Base-by-base conservation (phyloP, 2,329 filamentous ascomycete genomes). In the Bipolaris sorokiniana region DNA sequence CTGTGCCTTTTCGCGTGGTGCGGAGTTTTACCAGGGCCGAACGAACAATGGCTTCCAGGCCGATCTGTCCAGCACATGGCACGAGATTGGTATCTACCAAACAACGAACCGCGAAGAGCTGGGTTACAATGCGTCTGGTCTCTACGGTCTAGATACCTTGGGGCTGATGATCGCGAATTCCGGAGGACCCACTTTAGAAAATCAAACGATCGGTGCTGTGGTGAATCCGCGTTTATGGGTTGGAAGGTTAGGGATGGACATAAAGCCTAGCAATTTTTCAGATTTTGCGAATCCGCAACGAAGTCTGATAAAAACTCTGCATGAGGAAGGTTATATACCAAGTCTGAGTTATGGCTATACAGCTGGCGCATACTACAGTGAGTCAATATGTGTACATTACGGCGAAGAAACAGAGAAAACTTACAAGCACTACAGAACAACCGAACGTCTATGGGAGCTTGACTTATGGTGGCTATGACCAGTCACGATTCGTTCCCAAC, bases 191-290 rank as follows among this genome's bases (percentile, higher is more conserved):
- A 62, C 53, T 3, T 26, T 65, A 3, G 11, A 37, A 11, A 56
- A 49, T 33, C 57, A 63, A 37, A 50, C 63, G 5, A 45, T 68
- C 22, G 62, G 54, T 5, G 59, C 48, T 7, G 40, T 68, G 13
- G 60, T 57, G 7, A 58, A 62, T 15, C 38, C 53, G 15, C 48
- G 55, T 3, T 48, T 67, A 10, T 68, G 57, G 42, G 50, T 68
- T 18, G 66, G 66, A 3, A 47, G 58, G 28, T 71, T 81, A 33
- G 79, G 79, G 3, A 42, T 81, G 60, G 77, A 78, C 44, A 73
- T 77, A 1, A 79, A 80, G 57, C 76, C 80, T 2, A 78, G 77
- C n/a, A 82, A 46, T 5, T 83, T 59, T 79, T 81, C 62, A 71
- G 84, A 53, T 78, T 82, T 69, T 76, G 45, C 61, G 4, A 47